Conservation (phyloP, 371 early-diverging fungal species). For the Entomophthora muscae region DNA sequence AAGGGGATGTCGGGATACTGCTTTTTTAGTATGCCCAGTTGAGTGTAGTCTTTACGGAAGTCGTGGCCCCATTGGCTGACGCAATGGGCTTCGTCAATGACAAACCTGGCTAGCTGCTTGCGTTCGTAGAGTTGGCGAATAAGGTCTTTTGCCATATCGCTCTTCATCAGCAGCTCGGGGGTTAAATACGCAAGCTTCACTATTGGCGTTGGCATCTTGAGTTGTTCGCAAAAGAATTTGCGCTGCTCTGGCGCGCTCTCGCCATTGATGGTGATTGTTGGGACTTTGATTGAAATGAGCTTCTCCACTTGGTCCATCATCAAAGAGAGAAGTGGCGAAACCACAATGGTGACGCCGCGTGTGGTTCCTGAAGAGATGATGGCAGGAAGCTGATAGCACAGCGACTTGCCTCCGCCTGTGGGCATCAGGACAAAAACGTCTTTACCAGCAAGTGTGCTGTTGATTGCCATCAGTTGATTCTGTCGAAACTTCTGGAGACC, state of each 20-base stretch:
- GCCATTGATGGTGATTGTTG: slow-evolving; percentile 57
- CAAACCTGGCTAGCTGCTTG: slow-evolving; percentile 60
- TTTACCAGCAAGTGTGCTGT: slow-evolving; percentile 63
- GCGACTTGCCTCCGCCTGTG: slow-evolving; percentile 97
- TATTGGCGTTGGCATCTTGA: slow-evolving; percentile 16
- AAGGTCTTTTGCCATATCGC: slow-evolving; percentile 32
- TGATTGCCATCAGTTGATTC: slow-evolving; percentile 90
- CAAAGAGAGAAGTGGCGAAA: slow-evolving; percentile 92
- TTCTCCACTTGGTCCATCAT: slow-evolving; percentile 95
- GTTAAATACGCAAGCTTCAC: slow-evolving; percentile 81
- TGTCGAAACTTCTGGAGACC: slow-evolving; percentile 40
- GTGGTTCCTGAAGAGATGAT: slow-evolving; percentile 39
- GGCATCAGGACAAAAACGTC: slow-evolving; percentile 99
- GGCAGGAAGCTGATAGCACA: slow-evolving; percentile 98
- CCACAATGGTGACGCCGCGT: slow-evolving; percentile 79
- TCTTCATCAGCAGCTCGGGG: slow-evolving; percentile 81
- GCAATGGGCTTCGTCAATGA: slow-evolving; percentile 98
- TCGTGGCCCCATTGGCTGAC: slow-evolving; percentile 96
- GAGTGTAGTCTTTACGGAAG: slow-evolving; percentile 45
- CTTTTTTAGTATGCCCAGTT: not conserved
- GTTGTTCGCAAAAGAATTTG: slow-evolving; percentile 34
- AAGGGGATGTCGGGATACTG: slow-evolving; percentile 56
- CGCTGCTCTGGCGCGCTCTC: slow-evolving; percentile 27
- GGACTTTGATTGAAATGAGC: slow-evolving; percentile 54
- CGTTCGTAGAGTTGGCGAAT: slow-evolving; percentile 31